Conservation (phyloP, 768 basidiomycete genomes). For the Hypholoma fasciculare region DNA sequence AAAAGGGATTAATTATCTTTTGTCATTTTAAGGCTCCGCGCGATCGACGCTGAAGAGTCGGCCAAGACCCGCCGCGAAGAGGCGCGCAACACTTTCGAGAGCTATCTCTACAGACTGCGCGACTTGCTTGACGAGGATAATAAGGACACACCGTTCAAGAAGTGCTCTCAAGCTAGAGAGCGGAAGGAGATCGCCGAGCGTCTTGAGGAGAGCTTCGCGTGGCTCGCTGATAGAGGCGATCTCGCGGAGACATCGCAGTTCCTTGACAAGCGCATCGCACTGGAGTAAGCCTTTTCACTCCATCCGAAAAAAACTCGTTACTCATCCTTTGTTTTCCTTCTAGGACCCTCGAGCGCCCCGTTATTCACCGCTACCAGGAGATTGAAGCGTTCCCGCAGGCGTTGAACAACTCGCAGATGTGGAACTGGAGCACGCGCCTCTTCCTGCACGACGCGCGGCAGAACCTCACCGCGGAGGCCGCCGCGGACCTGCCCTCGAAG, state of each 20-base stretch:
- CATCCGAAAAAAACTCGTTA: background rate
- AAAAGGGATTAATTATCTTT: too few species aligned
- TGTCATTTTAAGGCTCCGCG: constrained; percentile 60
- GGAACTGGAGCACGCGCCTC: constrained; percentile 84
- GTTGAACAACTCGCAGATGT: constrained; percentile 81
- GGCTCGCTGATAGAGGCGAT: constrained; percentile 87
- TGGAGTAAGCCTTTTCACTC: constrained; percentile 67
- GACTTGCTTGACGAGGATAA: constrained; percentile 75
- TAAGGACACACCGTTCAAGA: constrained; percentile 73
- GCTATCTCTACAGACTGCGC: constrained; percentile 89
- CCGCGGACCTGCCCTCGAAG: constrained; percentile 64
- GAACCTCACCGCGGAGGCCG: constrained; percentile 70
- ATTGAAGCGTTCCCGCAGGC: constrained; percentile 82
- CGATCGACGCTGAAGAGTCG: constrained; percentile 75
- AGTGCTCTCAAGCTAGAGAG: constrained; percentile 78
- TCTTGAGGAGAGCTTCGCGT: constrained; percentile 72
- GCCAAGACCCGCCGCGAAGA: constrained; percentile 83
- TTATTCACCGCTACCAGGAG: constrained; percentile 88
- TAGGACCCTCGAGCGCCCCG: constrained; percentile 77
- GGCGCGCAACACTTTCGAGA: constrained; percentile 87
- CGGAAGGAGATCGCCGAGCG: constrained; percentile 62
- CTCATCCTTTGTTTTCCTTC: background rate
- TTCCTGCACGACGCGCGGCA: constrained; percentile 81
- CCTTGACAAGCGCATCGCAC: constrained; percentile 68
- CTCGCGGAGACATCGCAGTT: constrained; percentile 75